Conservation (phyloP, 2,329 filamentous ascomycete genomes). For the Penicillium sp. region DNA sequence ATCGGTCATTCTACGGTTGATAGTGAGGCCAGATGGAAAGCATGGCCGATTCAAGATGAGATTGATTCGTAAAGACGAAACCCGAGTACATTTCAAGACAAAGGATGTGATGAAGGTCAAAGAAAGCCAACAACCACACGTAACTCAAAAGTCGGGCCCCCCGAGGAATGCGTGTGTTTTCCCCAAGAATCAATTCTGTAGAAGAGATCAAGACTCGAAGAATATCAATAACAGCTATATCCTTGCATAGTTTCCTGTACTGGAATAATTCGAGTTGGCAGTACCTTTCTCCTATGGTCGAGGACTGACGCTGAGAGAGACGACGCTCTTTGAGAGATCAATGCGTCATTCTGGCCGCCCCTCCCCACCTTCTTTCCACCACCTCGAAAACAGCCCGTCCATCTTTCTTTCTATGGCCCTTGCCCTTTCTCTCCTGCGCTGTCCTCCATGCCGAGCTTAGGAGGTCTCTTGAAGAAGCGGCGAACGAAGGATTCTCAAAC, state of each 20-base stretch:
- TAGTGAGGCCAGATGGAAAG: background rate
- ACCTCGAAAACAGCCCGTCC: slow-evolving; percentile 23
- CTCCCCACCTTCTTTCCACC: slow-evolving; percentile 20
- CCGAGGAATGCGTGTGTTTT: background rate
- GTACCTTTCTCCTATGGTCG: too few relatives aligned
- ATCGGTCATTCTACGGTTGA: background rate
- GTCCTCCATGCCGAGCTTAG: slow-evolving; percentile 82
- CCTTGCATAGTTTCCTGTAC: too few relatives aligned
- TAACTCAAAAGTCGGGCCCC: background rate
- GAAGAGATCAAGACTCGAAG: background rate
- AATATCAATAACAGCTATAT: too few relatives aligned
- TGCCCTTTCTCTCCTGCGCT: slow-evolving; percentile 24
- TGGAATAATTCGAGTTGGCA: too few relatives aligned
- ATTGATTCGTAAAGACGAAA: background rate
- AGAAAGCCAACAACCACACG: background rate
- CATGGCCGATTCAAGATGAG: background rate
- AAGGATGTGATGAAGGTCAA: background rate
- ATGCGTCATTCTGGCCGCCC: slow-evolving; percentile 30
- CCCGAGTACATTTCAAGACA: background rate
- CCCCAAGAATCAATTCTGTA: background rate
- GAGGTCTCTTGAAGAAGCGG: slow-evolving; percentile 93
- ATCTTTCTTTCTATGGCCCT: slow-evolving; percentile 29
- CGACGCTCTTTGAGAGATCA: slow-evolving; percentile 15
- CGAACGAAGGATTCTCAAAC: slow-evolving; percentile 82
- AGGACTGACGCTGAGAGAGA: too few relatives aligned